Conservation (phyloP, 1,284 basidiomycete genomes). For the Porodaedalea pini region DNA sequence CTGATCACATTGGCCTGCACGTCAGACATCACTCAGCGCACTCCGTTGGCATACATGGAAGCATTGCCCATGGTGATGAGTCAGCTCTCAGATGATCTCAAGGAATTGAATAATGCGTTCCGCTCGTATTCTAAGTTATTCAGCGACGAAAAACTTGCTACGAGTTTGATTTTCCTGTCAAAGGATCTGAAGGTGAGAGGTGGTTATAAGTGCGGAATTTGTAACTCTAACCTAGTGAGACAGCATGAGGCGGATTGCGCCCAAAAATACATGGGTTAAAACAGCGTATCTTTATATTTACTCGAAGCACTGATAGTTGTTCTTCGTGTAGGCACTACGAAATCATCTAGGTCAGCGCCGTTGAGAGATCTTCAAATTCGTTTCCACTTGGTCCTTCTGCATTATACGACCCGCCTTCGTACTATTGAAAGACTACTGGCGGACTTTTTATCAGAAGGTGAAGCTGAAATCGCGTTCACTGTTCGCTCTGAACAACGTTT, state of each 20-base stretch:
- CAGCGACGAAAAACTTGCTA: background rate
- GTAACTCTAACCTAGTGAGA: no score
- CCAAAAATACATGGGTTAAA: no score
- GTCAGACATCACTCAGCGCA: background rate
- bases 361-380: no score
- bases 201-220: no score
- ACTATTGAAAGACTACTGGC: background rate
- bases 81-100: background rate
- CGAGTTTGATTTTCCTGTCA: background rate
- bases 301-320: no score
- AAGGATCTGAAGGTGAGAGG: background rate
- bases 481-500: no score
- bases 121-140: background rate
- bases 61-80: background rate
- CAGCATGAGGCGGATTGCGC: no score
- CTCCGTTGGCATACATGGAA: background rate
- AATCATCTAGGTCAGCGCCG: no score
- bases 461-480: background rate
- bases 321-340: no score
- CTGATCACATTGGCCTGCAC: no score
- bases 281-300: no score
- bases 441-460: background rate
- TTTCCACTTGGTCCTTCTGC: no score
- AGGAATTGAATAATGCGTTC: background rate
- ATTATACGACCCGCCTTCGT: background rate